Evolutionary conservation across 805 yeast genomes (phyloP).

Genomic region (Yarrowia hollandica): DNA sequence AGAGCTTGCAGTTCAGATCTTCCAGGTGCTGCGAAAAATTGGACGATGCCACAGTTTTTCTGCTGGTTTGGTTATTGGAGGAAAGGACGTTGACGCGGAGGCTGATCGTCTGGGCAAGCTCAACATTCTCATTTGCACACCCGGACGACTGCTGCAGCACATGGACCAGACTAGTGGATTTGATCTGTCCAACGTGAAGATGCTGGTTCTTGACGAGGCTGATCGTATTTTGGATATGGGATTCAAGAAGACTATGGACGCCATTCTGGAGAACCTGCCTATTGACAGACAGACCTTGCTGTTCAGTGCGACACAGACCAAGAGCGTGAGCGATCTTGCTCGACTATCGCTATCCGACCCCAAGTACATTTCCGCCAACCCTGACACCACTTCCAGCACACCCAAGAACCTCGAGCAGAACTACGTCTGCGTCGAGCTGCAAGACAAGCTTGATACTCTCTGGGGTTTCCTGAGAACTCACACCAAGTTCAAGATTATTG

Average conservation of each 20-base stretch:
- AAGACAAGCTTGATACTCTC: constrained; percentile 79
- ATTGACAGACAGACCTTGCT: constrained; percentile 78
- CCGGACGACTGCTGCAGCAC: constrained; percentile 87
- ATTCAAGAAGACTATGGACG: constrained; percentile 77
- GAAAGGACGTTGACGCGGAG: constrained; percentile 82
- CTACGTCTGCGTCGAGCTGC: constrained; percentile 67
- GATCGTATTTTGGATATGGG: constrained; percentile 95
- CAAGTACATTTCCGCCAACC: constrained; percentile 54
- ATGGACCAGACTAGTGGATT: constrained; percentile 85
- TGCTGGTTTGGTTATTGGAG: constrained; percentile 92
- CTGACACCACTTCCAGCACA: constrained; percentile 49
- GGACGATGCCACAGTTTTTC: constrained; percentile 75
- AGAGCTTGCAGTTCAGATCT: constrained; percentile 86
- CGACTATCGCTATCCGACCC: constrained; percentile 71
- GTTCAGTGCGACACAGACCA: constrained; percentile 89
- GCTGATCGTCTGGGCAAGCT: constrained; percentile 74
- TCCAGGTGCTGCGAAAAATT: constrained; percentile 79
- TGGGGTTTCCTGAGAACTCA: constrained; percentile 88
- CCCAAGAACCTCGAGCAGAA: constrained; percentile 86
- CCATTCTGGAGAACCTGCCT: constrained; percentile 74
- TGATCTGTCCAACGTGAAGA: constrained; percentile 71
- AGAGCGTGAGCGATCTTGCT: constrained; percentile 77
- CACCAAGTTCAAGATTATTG: constrained; percentile 73
- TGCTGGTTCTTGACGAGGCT: constrained; percentile 85
- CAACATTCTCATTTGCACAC: constrained; percentile 86